Base-by-base conservation (phyloP, 2,329 filamentous ascomycete genomes). In the Neonectria faginata region DNA sequence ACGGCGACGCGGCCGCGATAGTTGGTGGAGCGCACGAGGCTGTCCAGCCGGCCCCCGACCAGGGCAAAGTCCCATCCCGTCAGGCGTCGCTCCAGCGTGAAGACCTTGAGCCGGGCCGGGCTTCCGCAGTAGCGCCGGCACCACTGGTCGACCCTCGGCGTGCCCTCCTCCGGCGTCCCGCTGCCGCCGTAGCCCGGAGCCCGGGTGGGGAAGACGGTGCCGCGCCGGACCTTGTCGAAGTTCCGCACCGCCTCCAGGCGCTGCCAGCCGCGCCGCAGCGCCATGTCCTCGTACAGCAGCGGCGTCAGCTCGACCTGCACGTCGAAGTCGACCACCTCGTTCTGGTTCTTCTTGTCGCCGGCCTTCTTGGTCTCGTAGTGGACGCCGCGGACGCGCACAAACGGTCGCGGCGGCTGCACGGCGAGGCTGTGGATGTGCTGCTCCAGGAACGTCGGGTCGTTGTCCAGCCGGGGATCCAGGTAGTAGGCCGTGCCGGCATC, bases 121-220 rank as follows among this genome's bases (percentile, higher is more conserved):
- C 85, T 88, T 2, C 85, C 85, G 71, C 87, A 89, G 78, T 88
- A 94, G 42, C 85, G 84, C 62, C 90, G 86, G 70, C 90, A 92
- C 91, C 91, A 94, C 63, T 89, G 85, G 9, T 74, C 65, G 47
- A 79, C 71, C n/a, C 69, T 65, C 0, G 78, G 77, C 3, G 68
- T 72, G 20, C 77, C 77, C n/a, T 71, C 70, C 50, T 79, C 77
- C 6, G 73, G 70, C 3, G 57, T 58, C 18, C 67, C 64, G 22
- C 73, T 71, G 6, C 70, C 67, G 62, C 77, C 76, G 45, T 82
- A 78, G n/a, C 79, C 79, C 0, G 85, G 84, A 0, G 83, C 87
- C 4, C 84, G 79, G 5, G 79, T 83, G 61, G 83, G 81, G 16
- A 88, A 80, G 55, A 89, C 81, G 4, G 88, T 88, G 20, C 91